Evolutionary conservation across 1,284 basidiomycete species (phyloP), one percentile per base, ranked within the genome.

Genomic region (Leccinum fallax): DNA sequence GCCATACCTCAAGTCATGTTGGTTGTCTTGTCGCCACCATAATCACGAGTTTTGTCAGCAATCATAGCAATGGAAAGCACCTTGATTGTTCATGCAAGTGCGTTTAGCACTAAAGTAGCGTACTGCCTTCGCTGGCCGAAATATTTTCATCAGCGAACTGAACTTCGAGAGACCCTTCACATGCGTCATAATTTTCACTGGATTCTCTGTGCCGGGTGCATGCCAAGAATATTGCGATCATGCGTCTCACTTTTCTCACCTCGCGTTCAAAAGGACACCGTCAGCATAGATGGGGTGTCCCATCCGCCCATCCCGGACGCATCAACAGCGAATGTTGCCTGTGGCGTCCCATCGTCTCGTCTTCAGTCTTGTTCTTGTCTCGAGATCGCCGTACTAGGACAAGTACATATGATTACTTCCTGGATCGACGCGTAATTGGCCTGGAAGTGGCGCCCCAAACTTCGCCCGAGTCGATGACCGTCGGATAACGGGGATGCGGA

Each of bases 271-370:
- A n/a, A 38, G 4, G 15, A 9, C 15, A 38, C 36, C 36, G 11
- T 16, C 8, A 38, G 0, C 36, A 38, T 16, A 16, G 7, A 38
- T 9, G 16, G 15, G 8, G 36, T 16, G 16, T 38, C 36, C 36
- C 36, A 38, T 38, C 36, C 16, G 36, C 36, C 16, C 36, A 38
- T 38, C 36, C 36, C 15, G 40, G 40, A 56, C 16, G n/a, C 32
- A 67, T 56, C 19, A 24, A 38, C 30, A 21, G 38, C 57, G 51
- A 48, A 40, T 13, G 40, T 24, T 10, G 5, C 56, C 49, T 16
- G 63, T 56, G 40, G 63, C 30, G 24, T 13, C 53, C 48, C 30
- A 43, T 32, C 13, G 26, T 60, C 55, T 32, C 24, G 32, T 53
- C 46, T 55, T 52, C 21, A n/a, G 10, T 21, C 51, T 30, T 5